A percentile compares a stretch with the other conserved stretches of the same genome.
phyloP scores from a whole-genome alignment of 352 stramenopile genomes.

The Pythium scleroteichum region DNA sequence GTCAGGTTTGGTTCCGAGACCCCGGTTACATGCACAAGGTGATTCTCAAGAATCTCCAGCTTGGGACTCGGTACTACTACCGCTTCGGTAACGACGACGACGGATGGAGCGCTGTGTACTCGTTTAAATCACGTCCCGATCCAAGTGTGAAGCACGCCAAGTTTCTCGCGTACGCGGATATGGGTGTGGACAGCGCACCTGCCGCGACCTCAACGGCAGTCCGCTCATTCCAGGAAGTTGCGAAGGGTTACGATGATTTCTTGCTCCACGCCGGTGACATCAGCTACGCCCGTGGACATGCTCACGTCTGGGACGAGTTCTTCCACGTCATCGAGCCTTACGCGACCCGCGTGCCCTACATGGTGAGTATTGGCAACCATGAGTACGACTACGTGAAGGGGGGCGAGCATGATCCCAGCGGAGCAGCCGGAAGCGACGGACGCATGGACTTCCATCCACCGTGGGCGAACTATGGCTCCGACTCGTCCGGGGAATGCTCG shows the following conservation, averaged over 20 bases:
- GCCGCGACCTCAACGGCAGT: constrained; percentile 30
- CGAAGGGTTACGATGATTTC: constrained; percentile 34
- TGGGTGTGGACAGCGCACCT: constrained; percentile 58
- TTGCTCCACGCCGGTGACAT: constrained; percentile 43
- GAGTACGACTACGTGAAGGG: constrained; percentile 75
- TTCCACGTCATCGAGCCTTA: constrained; percentile 72
- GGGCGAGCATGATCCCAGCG: constrained; percentile 60
- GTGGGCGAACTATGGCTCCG: constrained; percentile 72
- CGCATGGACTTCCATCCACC: constrained; percentile 67
- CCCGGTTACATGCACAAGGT: constrained; percentile 83
- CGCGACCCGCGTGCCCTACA: constrained; percentile 73
- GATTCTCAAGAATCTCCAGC: constrained; percentile 48
- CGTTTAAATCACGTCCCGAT: constrained; percentile 49
- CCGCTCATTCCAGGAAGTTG: constrained; percentile 30
- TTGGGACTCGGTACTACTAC: constrained; percentile 65
- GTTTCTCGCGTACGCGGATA: constrained; percentile 84
- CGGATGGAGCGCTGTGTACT: constrained; percentile 68
- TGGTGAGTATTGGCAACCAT: constrained; percentile 80
- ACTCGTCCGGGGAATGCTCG: constrained; percentile 74
- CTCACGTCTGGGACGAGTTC: constrained; percentile 71
- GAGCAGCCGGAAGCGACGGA: constrained; percentile 42
- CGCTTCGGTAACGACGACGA: constrained; percentile 77
- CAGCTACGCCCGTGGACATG: constrained; percentile 47
- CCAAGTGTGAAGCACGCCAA: constrained; percentile 36
- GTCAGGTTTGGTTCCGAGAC: constrained; percentile 72